A percentile compares a stretch with the other conserved stretches of the same genome.
phyloP scores from a whole-genome alignment of 352 stramenopile genomes.

The Globisporangium spinosum region DNA sequence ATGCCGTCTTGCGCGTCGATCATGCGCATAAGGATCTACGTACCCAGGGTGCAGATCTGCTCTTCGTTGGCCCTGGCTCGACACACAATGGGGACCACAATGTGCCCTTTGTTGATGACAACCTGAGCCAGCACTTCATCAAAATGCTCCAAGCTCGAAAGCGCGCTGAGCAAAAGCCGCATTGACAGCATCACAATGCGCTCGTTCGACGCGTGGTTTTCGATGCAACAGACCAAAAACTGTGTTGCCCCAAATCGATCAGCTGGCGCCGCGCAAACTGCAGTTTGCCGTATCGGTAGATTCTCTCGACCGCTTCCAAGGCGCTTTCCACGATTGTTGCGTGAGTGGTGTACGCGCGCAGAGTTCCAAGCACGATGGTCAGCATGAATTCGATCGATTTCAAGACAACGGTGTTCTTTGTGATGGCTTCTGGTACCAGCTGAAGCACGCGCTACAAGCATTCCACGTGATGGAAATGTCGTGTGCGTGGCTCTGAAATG shows the following conservation, averaged over 20 bases:
- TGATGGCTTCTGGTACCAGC: not conserved
- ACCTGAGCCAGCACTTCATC: slow-evolving; percentile 3
- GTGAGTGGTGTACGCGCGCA: not conserved
- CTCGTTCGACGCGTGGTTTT: slow-evolving; percentile 1
- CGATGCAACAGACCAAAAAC: slow-evolving; percentile 5
- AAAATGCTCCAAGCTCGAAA: slow-evolving; percentile 8
- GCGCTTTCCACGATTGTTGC: not conserved
- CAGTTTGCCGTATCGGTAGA: not conserved
- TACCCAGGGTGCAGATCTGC: slow-evolving; percentile 5
- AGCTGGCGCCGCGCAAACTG: slow-evolving; percentile 6
- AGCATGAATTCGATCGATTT: slow-evolving; percentile 1
- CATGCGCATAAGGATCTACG: slow-evolving; percentile 12
- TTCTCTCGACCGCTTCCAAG: slow-evolving; percentile 2
- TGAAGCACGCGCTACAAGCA: slow-evolving; percentile 3
- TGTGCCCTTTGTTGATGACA: not conserved
- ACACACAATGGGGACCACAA: slow-evolving; percentile 4
- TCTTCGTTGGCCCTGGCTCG: slow-evolving; percentile 4
- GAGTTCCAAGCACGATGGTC: not conserved
- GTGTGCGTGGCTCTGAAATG: not conserved
- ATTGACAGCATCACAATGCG: not conserved
- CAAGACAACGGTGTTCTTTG: not conserved
- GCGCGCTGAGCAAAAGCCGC: not conserved
- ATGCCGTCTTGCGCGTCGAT: slow-evolving; percentile 10
- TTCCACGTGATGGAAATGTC: slow-evolving; percentile 9
- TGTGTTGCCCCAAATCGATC: not conserved